Conservation (phyloP, 768 basidiomycete genomes). For the Dendrothele bispora region DNA sequence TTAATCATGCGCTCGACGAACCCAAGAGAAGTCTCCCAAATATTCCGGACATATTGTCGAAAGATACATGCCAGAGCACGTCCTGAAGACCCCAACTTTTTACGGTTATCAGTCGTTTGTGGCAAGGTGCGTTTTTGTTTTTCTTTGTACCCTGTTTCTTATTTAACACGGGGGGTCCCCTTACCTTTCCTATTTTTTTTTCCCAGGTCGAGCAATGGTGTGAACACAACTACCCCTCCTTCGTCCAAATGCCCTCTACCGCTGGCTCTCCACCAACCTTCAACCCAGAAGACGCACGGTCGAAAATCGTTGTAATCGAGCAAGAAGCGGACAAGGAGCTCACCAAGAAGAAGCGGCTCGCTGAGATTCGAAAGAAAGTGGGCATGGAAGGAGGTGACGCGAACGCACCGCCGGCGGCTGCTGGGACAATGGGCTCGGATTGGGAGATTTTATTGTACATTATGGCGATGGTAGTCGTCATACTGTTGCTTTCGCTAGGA, state of each 20-base stretch:
- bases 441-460: slow-evolving; percentile 3
- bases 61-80: slow-evolving; percentile 79
- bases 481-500: background rate
- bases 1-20: slow-evolving; percentile 93
- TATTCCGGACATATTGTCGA: slow-evolving; percentile 82
- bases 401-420: background rate
- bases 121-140: slow-evolving; percentile 58
- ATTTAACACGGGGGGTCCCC: no score
- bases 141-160: no score
- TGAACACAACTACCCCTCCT: slow-evolving; percentile 92
- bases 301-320: slow-evolving; percentile 45
- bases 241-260: slow-evolving; percentile 49
- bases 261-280: slow-evolving; percentile 26
- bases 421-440: background rate
- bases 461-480: background rate
- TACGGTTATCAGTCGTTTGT: slow-evolving; percentile 80
- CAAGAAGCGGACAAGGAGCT: slow-evolving; percentile 40
- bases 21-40: slow-evolving; percentile 84
- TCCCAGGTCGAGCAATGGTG: slow-evolving; percentile 88
- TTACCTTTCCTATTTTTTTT: slow-evolving; percentile 1
- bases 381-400: slow-evolving; percentile 9
- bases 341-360: background rate
- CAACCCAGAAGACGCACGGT: slow-evolving; percentile 56
- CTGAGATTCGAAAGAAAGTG: slow-evolving; percentile 12
- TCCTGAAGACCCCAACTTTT: slow-evolving; percentile 84